A percentile compares a stretch with the other conserved stretches of the same genome.
Evolutionary conservation across 768 basidiomycete genomes (phyloP).

Genomic region (Leccinum longicurvipes): DNA sequence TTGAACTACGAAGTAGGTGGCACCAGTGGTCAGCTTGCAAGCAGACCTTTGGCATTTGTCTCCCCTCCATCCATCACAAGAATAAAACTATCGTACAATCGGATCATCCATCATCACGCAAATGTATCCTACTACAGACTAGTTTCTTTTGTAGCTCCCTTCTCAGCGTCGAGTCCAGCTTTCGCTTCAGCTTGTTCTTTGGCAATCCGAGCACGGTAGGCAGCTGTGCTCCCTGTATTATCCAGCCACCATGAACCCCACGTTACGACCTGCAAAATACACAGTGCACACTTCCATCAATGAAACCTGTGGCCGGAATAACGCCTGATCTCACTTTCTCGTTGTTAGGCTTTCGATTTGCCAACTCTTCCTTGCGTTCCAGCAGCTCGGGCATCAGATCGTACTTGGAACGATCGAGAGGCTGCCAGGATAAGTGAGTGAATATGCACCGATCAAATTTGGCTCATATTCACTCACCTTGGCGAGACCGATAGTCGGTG

Average conservation of each 20-base stretch:
- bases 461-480: neutral
- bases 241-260: slow-evolving; percentile 15
- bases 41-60: too few species aligned
- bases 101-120: too few species aligned
- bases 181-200: slow-evolving; percentile 9
- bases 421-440: neutral
- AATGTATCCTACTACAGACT: too few species aligned
- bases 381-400: slow-evolving; percentile 9
- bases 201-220: slow-evolving; percentile 11
- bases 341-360: neutral
- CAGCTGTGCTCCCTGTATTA: slow-evolving; percentile 13
- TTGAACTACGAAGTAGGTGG: too few species aligned
- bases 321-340: neutral
- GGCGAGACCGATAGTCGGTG: slow-evolving; percentile 9
- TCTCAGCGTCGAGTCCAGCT: neutral
- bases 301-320: neutral
- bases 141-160: neutral
- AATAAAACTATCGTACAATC: too few species aligned
- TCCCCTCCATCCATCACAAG: too few species aligned
- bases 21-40: too few species aligned
- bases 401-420: slow-evolving; percentile 13
- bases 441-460: neutral
- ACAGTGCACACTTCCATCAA: neutral
- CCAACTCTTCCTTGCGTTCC: neutral
- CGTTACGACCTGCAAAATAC: neutral